Conservation (phyloP, 78 protist species). For the Dictyostelium brefeldianum region DNA sequence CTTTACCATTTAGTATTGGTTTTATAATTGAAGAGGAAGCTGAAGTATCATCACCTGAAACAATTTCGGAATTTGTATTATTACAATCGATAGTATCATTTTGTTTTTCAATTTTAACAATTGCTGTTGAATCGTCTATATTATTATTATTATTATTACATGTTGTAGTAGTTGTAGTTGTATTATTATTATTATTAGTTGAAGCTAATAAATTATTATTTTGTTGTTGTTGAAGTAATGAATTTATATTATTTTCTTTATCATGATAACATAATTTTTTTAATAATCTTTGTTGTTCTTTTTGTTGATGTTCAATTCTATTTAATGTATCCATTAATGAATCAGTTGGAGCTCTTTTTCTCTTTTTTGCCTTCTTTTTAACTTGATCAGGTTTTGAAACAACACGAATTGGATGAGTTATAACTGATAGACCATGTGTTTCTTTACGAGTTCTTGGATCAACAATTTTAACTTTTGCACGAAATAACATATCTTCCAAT, state of each 20-base stretch:
- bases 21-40: background rate
- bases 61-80: conserved; percentile 7
- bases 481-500: conserved; percentile 81
- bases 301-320: conserved; percentile 78
- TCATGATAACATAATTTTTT: conserved; percentile 56
- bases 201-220: background rate
- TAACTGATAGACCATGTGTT: conserved; percentile 54
- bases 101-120: conserved; percentile 10
- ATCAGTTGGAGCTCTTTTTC: conserved; percentile 85
- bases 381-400: conserved; percentile 84
- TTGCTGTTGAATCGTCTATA: conserved; percentile 13
- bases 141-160: conserved; percentile 1
- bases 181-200: background rate
- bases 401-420: conserved; percentile 76
- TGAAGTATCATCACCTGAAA: background rate
- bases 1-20: conserved; percentile 20
- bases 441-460: conserved; percentile 77
- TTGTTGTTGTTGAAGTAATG: conserved; percentile 10
- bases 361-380: conserved; percentile 80
- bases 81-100: background rate
- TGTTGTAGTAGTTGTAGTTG: too few relatives aligned
- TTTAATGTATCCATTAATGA: conserved; percentile 74
- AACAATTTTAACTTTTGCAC: conserved; percentile 52
- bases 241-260: conserved; percentile 45
- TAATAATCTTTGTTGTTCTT: conserved; percentile 69